Evolutionary conservation across 208 protist species (phyloP).

Genomic region (Wallacemonas sp.): DNA sequence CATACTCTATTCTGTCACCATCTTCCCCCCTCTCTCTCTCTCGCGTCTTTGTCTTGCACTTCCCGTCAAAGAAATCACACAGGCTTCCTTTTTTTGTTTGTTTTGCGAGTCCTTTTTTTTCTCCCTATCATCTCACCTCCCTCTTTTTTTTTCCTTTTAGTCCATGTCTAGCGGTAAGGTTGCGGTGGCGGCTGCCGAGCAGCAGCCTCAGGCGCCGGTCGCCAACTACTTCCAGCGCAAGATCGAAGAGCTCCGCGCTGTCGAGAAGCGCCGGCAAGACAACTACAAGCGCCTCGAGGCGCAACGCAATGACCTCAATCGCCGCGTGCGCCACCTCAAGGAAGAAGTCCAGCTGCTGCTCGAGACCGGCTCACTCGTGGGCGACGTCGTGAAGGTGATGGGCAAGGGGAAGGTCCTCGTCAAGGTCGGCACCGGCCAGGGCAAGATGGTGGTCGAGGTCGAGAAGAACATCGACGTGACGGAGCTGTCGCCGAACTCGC

Average conservation of each 20-base stretch:
- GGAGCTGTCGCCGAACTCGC: slow-evolving; percentile 93
- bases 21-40: no score
- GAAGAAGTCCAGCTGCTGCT: slow-evolving; percentile 98
- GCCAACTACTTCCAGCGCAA: slow-evolving; percentile 91
- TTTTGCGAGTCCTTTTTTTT: slow-evolving; percentile 1
- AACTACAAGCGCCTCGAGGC: slow-evolving; percentile 87
- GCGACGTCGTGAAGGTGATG: slow-evolving; percentile 99
- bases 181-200: slow-evolving; percentile 12
- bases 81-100: background rate
- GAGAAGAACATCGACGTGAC: slow-evolving; percentile 95
- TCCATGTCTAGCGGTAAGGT: slow-evolving; percentile 26
- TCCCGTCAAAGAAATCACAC: no score
- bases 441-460: slow-evolving; percentile 99
- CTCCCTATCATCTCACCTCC: background rate
- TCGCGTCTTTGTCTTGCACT: no score
- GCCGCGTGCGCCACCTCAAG: slow-evolving; percentile 96
- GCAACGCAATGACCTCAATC: slow-evolving; percentile 90
- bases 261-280: slow-evolving; percentile 83
- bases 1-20: no score
- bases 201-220: slow-evolving; percentile 32
- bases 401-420: slow-evolving; percentile 98
- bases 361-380: slow-evolving; percentile 98
- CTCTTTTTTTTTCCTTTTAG: background rate
- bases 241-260: slow-evolving; percentile 87
- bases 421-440: slow-evolving; percentile 94